Evolutionary conservation across 164 flowering plant genomes (phyloP).

Genomic region (Tetrastigma voinierianum): DNA sequence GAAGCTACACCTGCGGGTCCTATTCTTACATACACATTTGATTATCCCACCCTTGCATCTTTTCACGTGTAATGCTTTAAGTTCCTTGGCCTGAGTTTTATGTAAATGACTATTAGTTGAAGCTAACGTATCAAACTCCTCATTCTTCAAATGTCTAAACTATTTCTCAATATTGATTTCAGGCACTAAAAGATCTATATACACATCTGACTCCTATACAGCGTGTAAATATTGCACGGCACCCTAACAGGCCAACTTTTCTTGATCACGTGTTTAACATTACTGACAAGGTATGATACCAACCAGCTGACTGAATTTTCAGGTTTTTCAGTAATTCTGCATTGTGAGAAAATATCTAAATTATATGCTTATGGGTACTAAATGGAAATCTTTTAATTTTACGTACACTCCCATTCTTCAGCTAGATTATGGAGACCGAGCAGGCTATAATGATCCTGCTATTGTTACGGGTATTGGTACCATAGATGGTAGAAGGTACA

Average conservation of each 20-base stretch:
- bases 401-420: slow-evolving; percentile 25
- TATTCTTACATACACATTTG: background rate
- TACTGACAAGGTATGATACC: slow-evolving; percentile 73
- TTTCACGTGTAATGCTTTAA: background rate
- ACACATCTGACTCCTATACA: slow-evolving; percentile 85
- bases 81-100: background rate
- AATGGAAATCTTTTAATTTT: slow-evolving; percentile 1
- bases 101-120: background rate
- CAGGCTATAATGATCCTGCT: slow-evolving; percentile 97
- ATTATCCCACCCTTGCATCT: background rate
- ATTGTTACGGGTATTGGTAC: slow-evolving; percentile 89
- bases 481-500: slow-evolving; percentile 74
- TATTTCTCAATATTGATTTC: slow-evolving; percentile 29
- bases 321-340: background rate
- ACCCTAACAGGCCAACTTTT: slow-evolving; percentile 93
- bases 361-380: background rate
- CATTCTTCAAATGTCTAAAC: background rate
- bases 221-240: slow-evolving; percentile 88
- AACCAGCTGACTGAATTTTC: background rate
- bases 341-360: background rate
- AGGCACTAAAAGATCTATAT: slow-evolving; percentile 79
- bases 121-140: background rate
- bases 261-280: slow-evolving; percentile 90
- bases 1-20: background rate
- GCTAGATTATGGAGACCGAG: slow-evolving; percentile 98